A percentile compares a stretch with the other conserved stretches of the same genome.
phyloP scores from a whole-genome alignment of 2,329 filamentous ascomycete genomes.

The Penicillium concentricum region DNA sequence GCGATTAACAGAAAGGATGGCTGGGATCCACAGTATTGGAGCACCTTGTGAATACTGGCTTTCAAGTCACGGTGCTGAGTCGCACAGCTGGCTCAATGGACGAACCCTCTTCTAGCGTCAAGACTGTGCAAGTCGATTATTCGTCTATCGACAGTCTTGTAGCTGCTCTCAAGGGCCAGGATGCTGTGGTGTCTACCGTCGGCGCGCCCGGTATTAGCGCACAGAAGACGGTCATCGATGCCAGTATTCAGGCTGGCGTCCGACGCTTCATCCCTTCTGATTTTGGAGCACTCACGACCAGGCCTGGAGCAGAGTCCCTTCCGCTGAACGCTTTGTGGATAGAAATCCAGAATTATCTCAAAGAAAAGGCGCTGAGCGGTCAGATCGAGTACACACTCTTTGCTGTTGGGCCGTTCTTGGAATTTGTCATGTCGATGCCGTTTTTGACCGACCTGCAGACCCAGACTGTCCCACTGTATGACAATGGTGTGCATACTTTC shows the following conservation, averaged over 20 bases:
- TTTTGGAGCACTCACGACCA: not conserved
- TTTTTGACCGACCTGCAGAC: slow-evolving; percentile 4
- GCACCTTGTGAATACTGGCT: not conserved
- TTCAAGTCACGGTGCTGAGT: slow-evolving; percentile 1
- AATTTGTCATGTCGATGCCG: slow-evolving; percentile 9
- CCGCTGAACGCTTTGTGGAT: not conserved
- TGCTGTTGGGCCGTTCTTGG: slow-evolving; percentile 4
- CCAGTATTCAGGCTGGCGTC: not conserved
- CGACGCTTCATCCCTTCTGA: slow-evolving; percentile 1
- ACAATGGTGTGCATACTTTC: not conserved
- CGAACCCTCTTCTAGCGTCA: not conserved
- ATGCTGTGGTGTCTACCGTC: not conserved
- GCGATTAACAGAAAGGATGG: not conserved
- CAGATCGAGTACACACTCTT: slow-evolving; percentile 7
- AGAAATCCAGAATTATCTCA: slow-evolving; percentile 2
- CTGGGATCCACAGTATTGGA: not conserved
- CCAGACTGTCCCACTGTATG: not conserved
- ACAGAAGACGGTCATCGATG: slow-evolving; percentile 2
- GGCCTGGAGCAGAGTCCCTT: not conserved
- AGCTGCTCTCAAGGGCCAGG: not conserved
- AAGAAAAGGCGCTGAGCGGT: not conserved
- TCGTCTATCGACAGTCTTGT: slow-evolving; percentile 2
- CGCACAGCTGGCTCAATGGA: not conserved
- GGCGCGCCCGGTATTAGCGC: not conserved
- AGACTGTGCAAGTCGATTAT: slow-evolving; percentile 3